A percentile compares a stretch with the other conserved stretches of the same genome.
Conservation (phyloP, 495 filamentous ascomycete species). For the Penicillium chermesinum region DNA sequence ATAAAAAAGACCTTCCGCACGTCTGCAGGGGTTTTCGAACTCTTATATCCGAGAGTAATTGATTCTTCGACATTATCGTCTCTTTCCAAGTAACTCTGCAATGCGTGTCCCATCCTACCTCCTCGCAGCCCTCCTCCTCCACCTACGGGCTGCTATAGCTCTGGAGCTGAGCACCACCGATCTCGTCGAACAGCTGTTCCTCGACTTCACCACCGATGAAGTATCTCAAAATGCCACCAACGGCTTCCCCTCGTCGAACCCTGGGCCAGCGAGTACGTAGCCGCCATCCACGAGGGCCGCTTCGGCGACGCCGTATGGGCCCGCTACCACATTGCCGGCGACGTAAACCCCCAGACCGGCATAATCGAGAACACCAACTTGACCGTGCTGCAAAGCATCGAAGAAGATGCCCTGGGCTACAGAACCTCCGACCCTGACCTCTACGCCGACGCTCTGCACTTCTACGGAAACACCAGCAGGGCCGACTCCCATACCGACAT, state of each 20-base stretch:
- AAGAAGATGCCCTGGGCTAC: background rate
- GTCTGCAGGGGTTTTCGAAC: too few species aligned
- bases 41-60: too few species aligned
- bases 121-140: too few species aligned
- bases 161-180: too few species aligned
- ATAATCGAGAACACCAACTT: background rate
- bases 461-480: background rate
- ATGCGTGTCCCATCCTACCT: too few species aligned
- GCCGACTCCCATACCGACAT: background rate
- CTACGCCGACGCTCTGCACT: background rate
- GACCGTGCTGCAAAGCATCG: background rate
- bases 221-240: background rate
- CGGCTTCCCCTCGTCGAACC: background rate
- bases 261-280: background rate
- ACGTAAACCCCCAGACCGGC: background rate
- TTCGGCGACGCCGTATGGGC: slow-evolving; percentile 2
- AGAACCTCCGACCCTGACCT: background rate
- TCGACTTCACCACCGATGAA: background rate
- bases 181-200: background rate
- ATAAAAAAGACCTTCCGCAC: too few species aligned
- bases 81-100: too few species aligned
- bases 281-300: background rate
- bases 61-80: too few species aligned
- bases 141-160: too few species aligned
- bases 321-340: background rate